Evolutionary conservation across 345 rosid species (phyloP), one percentile per base, ranked within the genome.

Genomic region (Citrus sinensis): DNA sequence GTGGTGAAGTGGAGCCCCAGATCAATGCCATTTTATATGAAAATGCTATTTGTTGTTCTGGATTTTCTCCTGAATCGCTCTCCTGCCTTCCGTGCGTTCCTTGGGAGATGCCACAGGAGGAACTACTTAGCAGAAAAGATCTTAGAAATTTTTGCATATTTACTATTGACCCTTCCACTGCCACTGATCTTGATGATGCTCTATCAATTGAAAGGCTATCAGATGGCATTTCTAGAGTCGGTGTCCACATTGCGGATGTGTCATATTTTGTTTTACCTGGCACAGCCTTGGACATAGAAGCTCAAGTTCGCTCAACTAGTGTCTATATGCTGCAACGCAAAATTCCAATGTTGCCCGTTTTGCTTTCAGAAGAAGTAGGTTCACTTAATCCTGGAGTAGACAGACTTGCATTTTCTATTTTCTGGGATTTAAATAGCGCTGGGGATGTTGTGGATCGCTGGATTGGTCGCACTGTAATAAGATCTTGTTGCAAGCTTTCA

Each of bases 101-200:
- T 67, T 95, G 99, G 99, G 88, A 87, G 83, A 83, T 95, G 74
- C 96, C 99, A 9, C 66, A 42, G 25, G 87, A 83, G 80, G 99
- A 92, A 82, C 32, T 90, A 60, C 79, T 60, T 78, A 74, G 66
- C 32, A 91, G 98, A 85, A 83, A 74, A 82, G 98, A 95, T 81
- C 81, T 91, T 71, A 92, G 99, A 84, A 87, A 84, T 76, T 68
- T 89, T 69, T 95, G 97, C 89, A 78, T 89, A 54, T 87, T 92
- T 69, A 91, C 98, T 4, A 87, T 95, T 51, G 99, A 95, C 60
- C 92, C 98, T 72, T 80, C 90, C 20, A 87, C 86, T 20, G 96
- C 98, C 27, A 80, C 88, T 58, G 99, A 93, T 67, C 96, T 95
- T 64, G 99, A 95, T 73, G 99, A 95, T 89, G 99, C 98, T 73